phyloP scores from a whole-genome alignment of 1,284 basidiomycete species.

The Taiwanofungus camphoratus region DNA sequence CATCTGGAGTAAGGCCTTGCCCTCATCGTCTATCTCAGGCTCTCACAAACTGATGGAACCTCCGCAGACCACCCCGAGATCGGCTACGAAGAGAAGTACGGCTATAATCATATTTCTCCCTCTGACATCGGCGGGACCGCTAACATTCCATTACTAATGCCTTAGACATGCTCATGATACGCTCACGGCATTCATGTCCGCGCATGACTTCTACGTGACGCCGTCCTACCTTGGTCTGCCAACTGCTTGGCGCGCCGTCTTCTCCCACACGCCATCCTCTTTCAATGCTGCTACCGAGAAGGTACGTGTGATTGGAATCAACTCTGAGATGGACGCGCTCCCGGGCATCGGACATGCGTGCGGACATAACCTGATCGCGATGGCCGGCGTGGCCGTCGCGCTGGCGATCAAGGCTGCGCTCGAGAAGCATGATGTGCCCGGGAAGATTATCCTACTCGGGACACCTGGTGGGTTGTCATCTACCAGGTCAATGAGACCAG shows the following conservation, averaged over 20 bases:
- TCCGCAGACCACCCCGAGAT: slow-evolving; percentile 24
- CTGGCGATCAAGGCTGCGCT: slow-evolving; percentile 67
- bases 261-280: slow-evolving; percentile 23
- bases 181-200: slow-evolving; percentile 31
- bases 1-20: slow-evolving; percentile 48
- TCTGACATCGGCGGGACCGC: too few species aligned
- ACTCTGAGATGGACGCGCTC: slow-evolving; percentile 69
- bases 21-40: too few species aligned
- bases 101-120: not conserved
- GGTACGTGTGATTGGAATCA: slow-evolving; percentile 60
- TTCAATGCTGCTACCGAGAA: slow-evolving; percentile 23
- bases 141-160: too few species aligned
- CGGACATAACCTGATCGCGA: slow-evolving; percentile 83
- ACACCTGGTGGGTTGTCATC: slow-evolving; percentile 56
- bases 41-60: not conserved
- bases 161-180: slow-evolving; percentile 33
- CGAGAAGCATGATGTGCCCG: slow-evolving; percentile 56
- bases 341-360: slow-evolving; percentile 68
- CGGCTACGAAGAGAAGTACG: slow-evolving; percentile 28
- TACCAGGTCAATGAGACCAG: not conserved
- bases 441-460: slow-evolving; percentile 72
- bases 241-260: slow-evolving; percentile 71
- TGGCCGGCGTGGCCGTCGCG: slow-evolving; percentile 71
- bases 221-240: slow-evolving; percentile 46
- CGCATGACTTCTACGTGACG: slow-evolving; percentile 54